Conservation (phyloP, 2,329 filamentous ascomycete species). For the Fusarium pseudograminearum region DNA sequence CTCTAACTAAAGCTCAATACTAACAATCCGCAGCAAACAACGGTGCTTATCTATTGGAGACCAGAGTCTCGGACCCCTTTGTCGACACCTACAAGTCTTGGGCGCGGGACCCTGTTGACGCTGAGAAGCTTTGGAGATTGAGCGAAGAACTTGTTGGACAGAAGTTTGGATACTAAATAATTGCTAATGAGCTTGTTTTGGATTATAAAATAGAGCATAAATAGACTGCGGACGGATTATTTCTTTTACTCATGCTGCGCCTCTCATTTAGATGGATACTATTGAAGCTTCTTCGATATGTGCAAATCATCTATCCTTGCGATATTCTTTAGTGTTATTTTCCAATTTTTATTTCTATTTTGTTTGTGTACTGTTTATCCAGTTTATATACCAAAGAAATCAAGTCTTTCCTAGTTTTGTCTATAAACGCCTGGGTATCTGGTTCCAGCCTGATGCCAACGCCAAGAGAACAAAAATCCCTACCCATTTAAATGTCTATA, state of each 20-base stretch:
- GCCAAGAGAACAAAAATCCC: not conserved
- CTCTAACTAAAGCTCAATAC: not conserved
- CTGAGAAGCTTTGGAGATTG: slow-evolving; percentile 59
- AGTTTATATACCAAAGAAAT: not conserved
- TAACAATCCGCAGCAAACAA: slow-evolving; percentile 46
- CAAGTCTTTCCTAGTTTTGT: slow-evolving; percentile 16
- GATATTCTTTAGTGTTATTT: too few relatives aligned
- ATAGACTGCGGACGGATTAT: not conserved
- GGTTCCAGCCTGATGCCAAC: slow-evolving; percentile 31
- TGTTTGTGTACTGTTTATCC: not conserved
- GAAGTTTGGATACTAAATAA: slow-evolving; percentile 51
- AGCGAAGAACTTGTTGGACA: slow-evolving; percentile 61
- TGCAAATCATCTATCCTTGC: not conserved
- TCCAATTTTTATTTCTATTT: not conserved
- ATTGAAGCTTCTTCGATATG: not conserved
- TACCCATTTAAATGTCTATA: not conserved
- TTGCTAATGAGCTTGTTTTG: not conserved
- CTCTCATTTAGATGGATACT: too few relatives aligned
- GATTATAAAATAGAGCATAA: not conserved
- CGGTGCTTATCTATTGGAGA: slow-evolving; percentile 50
- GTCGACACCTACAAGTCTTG: slow-evolving; percentile 48
- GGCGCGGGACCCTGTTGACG: slow-evolving; percentile 51
- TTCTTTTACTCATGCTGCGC: not conserved
- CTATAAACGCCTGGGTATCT: slow-evolving; percentile 17
- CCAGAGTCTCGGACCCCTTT: slow-evolving; percentile 50